Evolutionary conservation across 768 basidiomycete genomes (phyloP), one percentile per base, ranked within the genome.

Genomic region (Leccinum pellstonianum): DNA sequence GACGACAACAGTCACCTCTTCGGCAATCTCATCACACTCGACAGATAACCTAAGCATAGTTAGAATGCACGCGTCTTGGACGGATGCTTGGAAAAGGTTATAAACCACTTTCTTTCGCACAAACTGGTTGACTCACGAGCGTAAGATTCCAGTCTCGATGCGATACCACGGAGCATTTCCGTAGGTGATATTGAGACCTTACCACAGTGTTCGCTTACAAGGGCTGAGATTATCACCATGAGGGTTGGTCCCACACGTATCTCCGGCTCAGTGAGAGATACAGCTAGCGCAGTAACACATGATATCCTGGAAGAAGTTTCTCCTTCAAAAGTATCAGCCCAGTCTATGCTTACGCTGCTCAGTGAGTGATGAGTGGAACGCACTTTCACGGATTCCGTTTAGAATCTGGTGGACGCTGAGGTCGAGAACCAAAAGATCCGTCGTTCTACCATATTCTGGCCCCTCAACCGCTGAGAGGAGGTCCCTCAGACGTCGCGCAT

Each of bases 51-150:
- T 80, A 37, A 92, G 72, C 86, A 93, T 88, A 3, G 86, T 80
- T 33, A 93, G 69, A 31, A 94, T 73, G 60, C 84, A 84, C 4
- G 84, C 84, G 59, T 94, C 91, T 68, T 90, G 88, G 8, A 93
- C 82, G 29, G 86, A 77, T 35, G 81, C 91, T 93, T 61, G 52
- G 11, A 23, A 52, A 33, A 43, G 5, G 54, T 12, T 23, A 29
- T 55, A 50, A 60, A 48, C 46, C n/a, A 49, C 37, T 25, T 37
- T 51, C 4, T 50, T 57, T 63, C 54, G 48, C 61, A 58, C 63
- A 48, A 63, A 61, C 47, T 23, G 46, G 70, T 67, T 52, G 23
- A 71, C 83, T 67, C 62, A 86, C 87, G 68, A 53, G 77, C 66
- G 64, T 78, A 80, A 3, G 65, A 67, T 14, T 64, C 58, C 9